These are phyloP conservation scores for Fusarium sublunatum DNA, from an alignment of 2,329 filamentous ascomycete species.

Conservation along the genomic window DNA sequence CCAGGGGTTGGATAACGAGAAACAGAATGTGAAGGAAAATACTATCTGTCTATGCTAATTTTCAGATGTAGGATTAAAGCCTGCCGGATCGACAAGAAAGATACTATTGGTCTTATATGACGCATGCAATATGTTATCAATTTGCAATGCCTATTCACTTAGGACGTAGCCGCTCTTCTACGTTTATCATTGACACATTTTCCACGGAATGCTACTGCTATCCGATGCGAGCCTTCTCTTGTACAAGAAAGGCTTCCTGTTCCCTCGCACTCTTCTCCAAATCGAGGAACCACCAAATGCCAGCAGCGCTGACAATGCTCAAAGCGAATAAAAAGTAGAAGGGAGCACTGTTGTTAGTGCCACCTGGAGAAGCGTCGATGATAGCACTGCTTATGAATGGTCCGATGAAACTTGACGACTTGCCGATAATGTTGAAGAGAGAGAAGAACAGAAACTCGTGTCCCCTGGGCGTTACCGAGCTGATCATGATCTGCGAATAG, in stretches of 20 bases:
- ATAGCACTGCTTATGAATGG: slow-evolving; percentile 76
- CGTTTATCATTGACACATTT: not conserved
- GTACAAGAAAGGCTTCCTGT: slow-evolving; percentile 65
- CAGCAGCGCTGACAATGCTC: slow-evolving; percentile 64
- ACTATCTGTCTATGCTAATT: too few relatives aligned
- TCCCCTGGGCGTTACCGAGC: slow-evolving; percentile 73
- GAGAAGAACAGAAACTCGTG: slow-evolving; percentile 79
- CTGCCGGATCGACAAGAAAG: too few relatives aligned
- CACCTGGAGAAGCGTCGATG: slow-evolving; percentile 68
- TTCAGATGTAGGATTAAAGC: too few relatives aligned
- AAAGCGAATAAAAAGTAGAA: slow-evolving; percentile 75
- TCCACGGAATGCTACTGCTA: not conserved
- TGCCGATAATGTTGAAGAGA: slow-evolving; percentile 75
- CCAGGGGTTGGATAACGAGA: too few relatives aligned
- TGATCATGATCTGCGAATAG: slow-evolving; percentile 78
- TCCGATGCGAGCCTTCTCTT: slow-evolving; percentile 45
- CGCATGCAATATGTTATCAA: too few relatives aligned
- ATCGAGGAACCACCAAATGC: slow-evolving; percentile 68
- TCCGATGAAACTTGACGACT: slow-evolving; percentile 75
- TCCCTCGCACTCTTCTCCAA: slow-evolving; percentile 69
- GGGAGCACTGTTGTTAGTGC: slow-evolving; percentile 68
- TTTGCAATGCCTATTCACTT: too few relatives aligned
- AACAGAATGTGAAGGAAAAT: too few relatives aligned
- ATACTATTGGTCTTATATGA: too few relatives aligned
- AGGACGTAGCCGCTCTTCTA: too few relatives aligned